Evolutionary conservation across 495 filamentous ascomycete species (phyloP).

Genomic region (Rusavskia elegans): DNA sequence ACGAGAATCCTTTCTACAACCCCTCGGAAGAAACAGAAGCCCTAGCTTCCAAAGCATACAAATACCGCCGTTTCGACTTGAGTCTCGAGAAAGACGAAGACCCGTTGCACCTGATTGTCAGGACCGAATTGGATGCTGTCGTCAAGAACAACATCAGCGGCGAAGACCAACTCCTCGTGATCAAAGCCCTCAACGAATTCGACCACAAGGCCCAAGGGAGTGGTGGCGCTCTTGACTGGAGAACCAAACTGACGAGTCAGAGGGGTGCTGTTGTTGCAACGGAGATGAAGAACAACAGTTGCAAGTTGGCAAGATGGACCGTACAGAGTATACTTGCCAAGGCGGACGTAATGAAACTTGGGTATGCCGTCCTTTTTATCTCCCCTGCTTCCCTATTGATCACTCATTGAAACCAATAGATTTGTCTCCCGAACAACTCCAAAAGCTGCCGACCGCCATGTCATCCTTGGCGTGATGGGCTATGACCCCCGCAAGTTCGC

Average conservation of each 20-base stretch:
- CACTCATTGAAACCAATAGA: constrained; percentile 20
- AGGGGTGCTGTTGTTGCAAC: constrained; percentile 93
- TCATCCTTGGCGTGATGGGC: constrained; percentile 86
- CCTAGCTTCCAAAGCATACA: constrained; percentile 89
- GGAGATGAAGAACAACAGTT: constrained; percentile 99
- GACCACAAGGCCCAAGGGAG: constrained; percentile 92
- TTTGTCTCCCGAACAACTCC: constrained; percentile 92
- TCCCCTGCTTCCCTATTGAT: background rate
- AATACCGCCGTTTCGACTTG: constrained; percentile 91
- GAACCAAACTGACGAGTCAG: constrained; percentile 79
- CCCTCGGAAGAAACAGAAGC: constrained; percentile 81
- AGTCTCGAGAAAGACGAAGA: constrained; percentile 82
- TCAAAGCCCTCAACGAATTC: constrained; percentile 98
- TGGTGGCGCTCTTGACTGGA: constrained; percentile 90
- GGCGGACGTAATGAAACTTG: constrained; percentile 94
- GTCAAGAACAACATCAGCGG: constrained; percentile 82
- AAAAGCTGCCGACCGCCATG: constrained; percentile 74
- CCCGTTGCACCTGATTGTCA: constrained; percentile 79
- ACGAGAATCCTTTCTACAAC: constrained; percentile 98
- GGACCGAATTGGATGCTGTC: constrained; percentile 90
- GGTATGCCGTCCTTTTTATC: constrained; percentile 32
- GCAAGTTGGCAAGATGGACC: constrained; percentile 94
- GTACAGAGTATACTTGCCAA: constrained; percentile 89
- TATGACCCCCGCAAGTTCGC: constrained; percentile 97
- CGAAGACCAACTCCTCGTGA: constrained; percentile 74